Evolutionary conservation across 1,139 yeast genomes (phyloP).

Genomic region (Geotrichum siamense): DNA sequence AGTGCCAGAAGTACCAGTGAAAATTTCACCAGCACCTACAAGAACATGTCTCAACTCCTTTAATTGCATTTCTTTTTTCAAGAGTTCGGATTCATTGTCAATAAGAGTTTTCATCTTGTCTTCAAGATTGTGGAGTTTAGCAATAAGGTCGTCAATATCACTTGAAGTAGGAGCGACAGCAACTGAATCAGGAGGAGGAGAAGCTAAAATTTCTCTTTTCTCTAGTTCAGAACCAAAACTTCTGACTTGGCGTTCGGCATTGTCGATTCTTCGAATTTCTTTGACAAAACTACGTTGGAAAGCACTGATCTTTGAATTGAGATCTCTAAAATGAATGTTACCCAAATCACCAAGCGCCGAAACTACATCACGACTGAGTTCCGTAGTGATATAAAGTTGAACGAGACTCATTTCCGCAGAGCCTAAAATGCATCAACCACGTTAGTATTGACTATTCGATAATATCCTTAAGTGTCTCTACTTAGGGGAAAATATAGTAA

Average conservation of each 20-base stretch:
- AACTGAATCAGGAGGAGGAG: slow-evolving; percentile 27
- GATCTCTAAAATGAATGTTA: slow-evolving; percentile 66
- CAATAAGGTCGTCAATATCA: slow-evolving; percentile 70
- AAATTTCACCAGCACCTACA: slow-evolving; percentile 62
- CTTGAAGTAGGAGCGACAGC: slow-evolving; percentile 45
- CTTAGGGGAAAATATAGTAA: neutral
- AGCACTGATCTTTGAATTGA: slow-evolving; percentile 63
- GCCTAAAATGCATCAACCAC: slow-evolving; percentile 32
- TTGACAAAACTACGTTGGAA: slow-evolving; percentile 85
- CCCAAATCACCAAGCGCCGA: slow-evolving; percentile 78
- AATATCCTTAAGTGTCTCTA: neutral
- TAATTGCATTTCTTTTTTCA: slow-evolving; percentile 48
- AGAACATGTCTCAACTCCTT: slow-evolving; percentile 63
- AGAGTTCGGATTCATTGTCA: slow-evolving; percentile 48
- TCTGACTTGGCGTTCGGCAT: slow-evolving; percentile 54
- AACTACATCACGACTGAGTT: slow-evolving; percentile 85
- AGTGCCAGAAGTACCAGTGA: slow-evolving; percentile 34
- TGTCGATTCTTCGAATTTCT: slow-evolving; percentile 65
- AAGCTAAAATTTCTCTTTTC: slow-evolving; percentile 26
- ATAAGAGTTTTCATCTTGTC: slow-evolving; percentile 51
- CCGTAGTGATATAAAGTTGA: slow-evolving; percentile 86
- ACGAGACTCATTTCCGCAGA: slow-evolving; percentile 95
- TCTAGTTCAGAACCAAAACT: slow-evolving; percentile 32
- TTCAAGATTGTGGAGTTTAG: slow-evolving; percentile 58
- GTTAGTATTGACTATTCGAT: slow-evolving; percentile 3